Conservation (phyloP, 2,329 filamentous ascomycete genomes). For the Aspergillus spinulosporus region DNA sequence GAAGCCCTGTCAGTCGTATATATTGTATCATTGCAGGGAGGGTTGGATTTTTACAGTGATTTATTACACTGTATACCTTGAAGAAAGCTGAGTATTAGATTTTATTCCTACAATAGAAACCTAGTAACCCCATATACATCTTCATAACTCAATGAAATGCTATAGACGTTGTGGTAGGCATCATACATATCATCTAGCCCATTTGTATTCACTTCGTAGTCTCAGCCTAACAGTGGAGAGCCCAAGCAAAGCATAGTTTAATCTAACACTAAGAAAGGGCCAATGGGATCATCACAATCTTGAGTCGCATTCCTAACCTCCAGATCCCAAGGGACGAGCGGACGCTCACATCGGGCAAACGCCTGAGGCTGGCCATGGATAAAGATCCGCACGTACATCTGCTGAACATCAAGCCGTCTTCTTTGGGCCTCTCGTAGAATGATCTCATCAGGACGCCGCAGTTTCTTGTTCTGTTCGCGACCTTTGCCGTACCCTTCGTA, state of each 20-base stretch:
- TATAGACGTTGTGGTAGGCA: too few relatives aligned
- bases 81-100: too few relatives aligned
- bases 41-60: too few relatives aligned
- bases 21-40: too few relatives aligned
- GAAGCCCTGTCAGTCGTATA: too few relatives aligned
- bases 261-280: background rate
- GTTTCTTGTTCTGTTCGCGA: slow-evolving; percentile 31
- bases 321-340: slow-evolving; percentile 13
- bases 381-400: slow-evolving; percentile 58
- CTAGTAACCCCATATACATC: too few relatives aligned
- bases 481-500: slow-evolving; percentile 37
- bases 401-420: slow-evolving; percentile 3
- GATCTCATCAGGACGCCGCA: slow-evolving; percentile 60
- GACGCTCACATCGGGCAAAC: slow-evolving; percentile 5
- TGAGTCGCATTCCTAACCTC: background rate
- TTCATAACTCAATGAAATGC: too few relatives aligned
- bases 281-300: background rate
- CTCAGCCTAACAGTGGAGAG: too few relatives aligned
- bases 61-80: too few relatives aligned
- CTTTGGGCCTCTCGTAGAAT: slow-evolving; percentile 57
- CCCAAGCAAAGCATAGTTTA: background rate
- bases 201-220: too few relatives aligned
- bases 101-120: too few relatives aligned
- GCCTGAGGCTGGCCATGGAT: slow-evolving; percentile 24
- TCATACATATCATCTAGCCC: too few relatives aligned